Evolutionary conservation across 1,284 basidiomycete genomes (phyloP).

Genomic region (Paramarasmius palmivorus): DNA sequence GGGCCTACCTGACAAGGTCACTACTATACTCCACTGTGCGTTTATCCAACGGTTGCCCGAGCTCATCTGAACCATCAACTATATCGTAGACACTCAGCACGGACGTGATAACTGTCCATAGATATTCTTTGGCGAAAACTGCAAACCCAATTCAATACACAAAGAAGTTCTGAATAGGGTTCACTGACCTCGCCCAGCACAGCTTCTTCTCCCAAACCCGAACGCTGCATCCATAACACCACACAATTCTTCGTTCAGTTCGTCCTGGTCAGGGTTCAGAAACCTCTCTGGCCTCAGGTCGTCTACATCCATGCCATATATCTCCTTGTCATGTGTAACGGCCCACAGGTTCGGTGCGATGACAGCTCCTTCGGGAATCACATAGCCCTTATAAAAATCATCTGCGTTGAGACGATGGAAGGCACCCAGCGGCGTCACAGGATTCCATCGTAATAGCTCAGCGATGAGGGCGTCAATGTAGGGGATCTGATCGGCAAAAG

Average conservation of each 20-base stretch:
- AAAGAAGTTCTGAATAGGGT: too few species aligned
- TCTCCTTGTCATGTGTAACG: background rate
- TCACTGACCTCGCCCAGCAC: slow-evolving; percentile 1
- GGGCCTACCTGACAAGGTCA: too few species aligned
- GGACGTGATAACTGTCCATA: too few species aligned
- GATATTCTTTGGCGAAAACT: too few species aligned
- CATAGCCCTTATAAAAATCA: slow-evolving; percentile 5
- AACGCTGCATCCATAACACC: background rate
- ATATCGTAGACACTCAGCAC: too few species aligned
- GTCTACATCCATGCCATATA: background rate
- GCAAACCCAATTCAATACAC: too few species aligned
- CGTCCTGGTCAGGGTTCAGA: background rate
- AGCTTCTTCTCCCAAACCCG: slow-evolving; percentile 5
- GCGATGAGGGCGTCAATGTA: slow-evolving; percentile 7
- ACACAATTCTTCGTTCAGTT: background rate
- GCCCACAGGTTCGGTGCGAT: slow-evolving; percentile 1
- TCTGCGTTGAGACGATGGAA: background rate
- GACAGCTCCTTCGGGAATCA: background rate
- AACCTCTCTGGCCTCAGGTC: slow-evolving; percentile 1
- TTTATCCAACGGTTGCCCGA: too few species aligned
- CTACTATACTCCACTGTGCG: too few species aligned
- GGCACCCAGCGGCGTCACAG: background rate
- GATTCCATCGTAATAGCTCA: slow-evolving; percentile 8
- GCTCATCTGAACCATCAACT: too few species aligned
- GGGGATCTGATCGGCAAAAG: slow-evolving; percentile 4